Base-by-base conservation (phyloP, 768 basidiomycete genomes). In the Pholiota conissans region DNA sequence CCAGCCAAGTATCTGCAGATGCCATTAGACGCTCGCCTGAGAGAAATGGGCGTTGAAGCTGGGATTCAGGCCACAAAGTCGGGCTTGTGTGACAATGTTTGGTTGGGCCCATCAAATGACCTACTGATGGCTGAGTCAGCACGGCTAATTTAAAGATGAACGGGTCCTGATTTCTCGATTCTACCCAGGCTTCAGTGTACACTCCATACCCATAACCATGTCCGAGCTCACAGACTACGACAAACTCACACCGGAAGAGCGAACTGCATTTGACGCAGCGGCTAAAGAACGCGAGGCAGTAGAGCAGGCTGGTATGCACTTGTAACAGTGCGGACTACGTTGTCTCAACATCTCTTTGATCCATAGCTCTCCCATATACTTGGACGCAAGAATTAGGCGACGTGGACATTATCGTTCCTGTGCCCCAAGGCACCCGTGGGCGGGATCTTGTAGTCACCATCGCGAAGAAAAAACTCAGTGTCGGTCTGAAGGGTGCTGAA, bases 321-420 rank as follows among this genome's bases (percentile, higher is more conserved):
- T 63, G 54, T 57, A 62, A 49, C 49, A 9, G 48, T 58, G 56
- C 42, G 48, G 52, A 60, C 57, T 53, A 28, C 52, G 49, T 63
- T 39, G 58, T 62, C 57, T 58, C 54, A 57, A 56, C 49, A 62
- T 62, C 63, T 56, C 55, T 61, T 67, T 61, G 60, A 60, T 47
- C 48, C 63, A 46, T 64, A 94, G 93, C 86, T 16, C 77, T 99
- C 60, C 97, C 97, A 5, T 98, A 96, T 72, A 76, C 73, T 54
- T 99, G 97, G 97, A 86, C 74, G 47, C 97, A 99, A 69, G 86
- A 94, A 64, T 80, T 99, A 6, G 85, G 84, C 13, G 94, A 97
- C 53, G 83, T 97, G 20, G 91, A 96, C 60, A 74, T 99, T 52
- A 76, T 81, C 11, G 77, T 98, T 9, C 88, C 91, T 7, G 89